A percentile compares a stretch with the other conserved stretches of the same genome.
These are phyloP conservation scores for Nyctanthes arbortristis DNA, from an alignment of 257 asterid species.

Conservation along the genomic window DNA sequence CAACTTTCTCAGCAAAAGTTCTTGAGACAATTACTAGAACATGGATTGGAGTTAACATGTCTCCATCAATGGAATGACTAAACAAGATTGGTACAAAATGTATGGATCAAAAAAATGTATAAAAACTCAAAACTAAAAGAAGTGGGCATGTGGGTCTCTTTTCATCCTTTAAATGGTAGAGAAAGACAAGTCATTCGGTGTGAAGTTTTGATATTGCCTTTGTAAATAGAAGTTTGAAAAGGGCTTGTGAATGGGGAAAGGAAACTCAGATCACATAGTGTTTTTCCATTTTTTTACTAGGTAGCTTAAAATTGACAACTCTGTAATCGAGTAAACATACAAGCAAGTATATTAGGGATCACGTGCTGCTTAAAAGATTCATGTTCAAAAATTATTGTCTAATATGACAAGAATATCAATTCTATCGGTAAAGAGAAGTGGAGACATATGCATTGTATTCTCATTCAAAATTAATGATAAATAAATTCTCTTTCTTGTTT, in stretches of 20 bases:
- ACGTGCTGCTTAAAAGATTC: not conserved
- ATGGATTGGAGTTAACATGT: slow-evolving; percentile 1
- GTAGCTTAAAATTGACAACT: not conserved
- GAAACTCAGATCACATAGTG: not conserved
- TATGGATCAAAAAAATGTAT: not conserved
- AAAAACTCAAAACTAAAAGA: not conserved
- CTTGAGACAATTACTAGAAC: no score
- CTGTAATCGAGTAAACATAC: not conserved
- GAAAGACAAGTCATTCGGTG: not conserved
- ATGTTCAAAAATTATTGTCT: not conserved
- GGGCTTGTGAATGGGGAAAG: not conserved
- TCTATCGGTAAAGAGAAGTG: not conserved
- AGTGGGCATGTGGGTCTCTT: not conserved
- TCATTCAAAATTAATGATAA: no score
- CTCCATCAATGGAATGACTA: not conserved
- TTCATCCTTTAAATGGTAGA: not conserved
- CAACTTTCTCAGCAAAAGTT: no score
- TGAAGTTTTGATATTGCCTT: not conserved
- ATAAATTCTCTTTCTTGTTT: not conserved
- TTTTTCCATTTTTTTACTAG: not conserved
- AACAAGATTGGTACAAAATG: not conserved
- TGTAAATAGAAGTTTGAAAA: slow-evolving; percentile 1
- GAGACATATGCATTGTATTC: not conserved
- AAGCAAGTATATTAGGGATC: not conserved
- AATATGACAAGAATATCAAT: not conserved